Evolutionary conservation across 2,329 filamentous ascomycete genomes (phyloP), one percentile per base, ranked within the genome.

Genomic region (Ascochyta viciae-villosae): DNA sequence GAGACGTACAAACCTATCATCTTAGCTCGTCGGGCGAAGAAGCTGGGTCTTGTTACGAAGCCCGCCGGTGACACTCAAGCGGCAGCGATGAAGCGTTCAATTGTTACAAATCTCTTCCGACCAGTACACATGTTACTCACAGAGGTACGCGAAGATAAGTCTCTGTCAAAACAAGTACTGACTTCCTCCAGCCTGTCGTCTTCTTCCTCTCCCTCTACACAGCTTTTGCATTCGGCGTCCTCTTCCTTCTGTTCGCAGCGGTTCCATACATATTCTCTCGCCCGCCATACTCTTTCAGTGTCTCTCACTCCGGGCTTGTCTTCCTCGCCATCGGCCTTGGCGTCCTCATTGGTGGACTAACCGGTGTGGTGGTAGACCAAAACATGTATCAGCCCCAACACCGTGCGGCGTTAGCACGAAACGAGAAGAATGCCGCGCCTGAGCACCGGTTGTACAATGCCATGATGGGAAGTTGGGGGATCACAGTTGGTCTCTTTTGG

Each of bases 381-480:
- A 53, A 52, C 2, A 44, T 79, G 7, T 80, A 80, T 59, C 69
- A 73, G 49, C 66, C 62, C 23, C 58, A 68, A 24, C 63, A 76
- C 33, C 62, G 57, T 4, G 53, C 69, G 37, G 70, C 70, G 0
- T 10, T 74, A 6, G 53, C 60, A 4, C 50, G 68, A 42, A 75
- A 74, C 13, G 48, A 62, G 6, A 24, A 8, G 8, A 40, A 70
- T 24, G 76, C 81, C 0, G 78, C 78, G 0, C 85, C 85, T 0
- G 85, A 89, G 69, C 77, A 87, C 56, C 77, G 86, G 0, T 74
- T 89, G 10, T 83, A 85, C 54, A 79, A 81, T 1, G 83, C 84
- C 15, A 86, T 87, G 82, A 71, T 86, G 8, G 85, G 84, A 1
- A 82, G 82, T 55, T 39, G 84, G 13, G 80, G 81, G 0, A 68